phyloP scores from a whole-genome alignment of 2,329 filamentous ascomycete species.

The Alternaria hordeiaustralica region DNA sequence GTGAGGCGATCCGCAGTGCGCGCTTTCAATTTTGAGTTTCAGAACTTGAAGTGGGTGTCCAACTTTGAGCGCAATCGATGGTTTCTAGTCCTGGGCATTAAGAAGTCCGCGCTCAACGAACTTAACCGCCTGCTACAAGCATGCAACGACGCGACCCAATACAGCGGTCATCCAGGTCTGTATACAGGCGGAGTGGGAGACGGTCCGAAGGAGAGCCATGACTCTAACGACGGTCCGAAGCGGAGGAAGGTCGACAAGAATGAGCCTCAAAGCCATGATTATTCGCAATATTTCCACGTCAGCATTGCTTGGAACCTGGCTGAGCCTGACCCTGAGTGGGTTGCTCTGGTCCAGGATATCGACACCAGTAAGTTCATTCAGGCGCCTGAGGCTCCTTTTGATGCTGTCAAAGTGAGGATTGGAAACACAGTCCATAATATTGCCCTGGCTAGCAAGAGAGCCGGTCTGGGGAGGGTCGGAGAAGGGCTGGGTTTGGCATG shows the following conservation, averaged over 20 bases:
- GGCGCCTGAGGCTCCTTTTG: slow-evolving; percentile 40
- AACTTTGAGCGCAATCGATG: slow-evolving; percentile 74
- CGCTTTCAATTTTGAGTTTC: slow-evolving; percentile 58
- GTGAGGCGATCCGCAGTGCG: slow-evolving; percentile 53
- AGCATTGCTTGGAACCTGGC: slow-evolving; percentile 79
- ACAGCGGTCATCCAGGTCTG: slow-evolving; percentile 71
- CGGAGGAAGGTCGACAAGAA: slow-evolving; percentile 18
- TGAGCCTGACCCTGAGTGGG: slow-evolving; percentile 36
- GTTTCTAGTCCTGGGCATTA: slow-evolving; percentile 79
- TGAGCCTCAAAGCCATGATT: slow-evolving; percentile 1
- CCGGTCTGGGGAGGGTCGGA: slow-evolving; percentile 15
- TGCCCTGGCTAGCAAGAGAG: slow-evolving; percentile 30
- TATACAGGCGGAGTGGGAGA: slow-evolving; percentile 60
- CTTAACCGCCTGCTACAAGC: slow-evolving; percentile 63
- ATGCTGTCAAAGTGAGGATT: slow-evolving; percentile 57
- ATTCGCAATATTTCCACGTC: slow-evolving; percentile 76
- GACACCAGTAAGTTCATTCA: slow-evolving; percentile 27
- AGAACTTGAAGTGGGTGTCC: slow-evolving; percentile 66
- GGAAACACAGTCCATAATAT: slow-evolving; percentile 51
- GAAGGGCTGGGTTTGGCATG: slow-evolving; percentile 26
- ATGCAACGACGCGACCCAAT: slow-evolving; percentile 68
- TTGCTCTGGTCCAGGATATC: slow-evolving; percentile 29
- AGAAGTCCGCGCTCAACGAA: slow-evolving; percentile 42
- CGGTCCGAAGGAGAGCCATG: slow-evolving; percentile 33
- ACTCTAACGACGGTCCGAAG: slow-evolving; percentile 16